These are phyloP conservation scores for Fragaria nilgerrensis DNA, from an alignment of 306 rosid species.

Conservation along the genomic window DNA sequence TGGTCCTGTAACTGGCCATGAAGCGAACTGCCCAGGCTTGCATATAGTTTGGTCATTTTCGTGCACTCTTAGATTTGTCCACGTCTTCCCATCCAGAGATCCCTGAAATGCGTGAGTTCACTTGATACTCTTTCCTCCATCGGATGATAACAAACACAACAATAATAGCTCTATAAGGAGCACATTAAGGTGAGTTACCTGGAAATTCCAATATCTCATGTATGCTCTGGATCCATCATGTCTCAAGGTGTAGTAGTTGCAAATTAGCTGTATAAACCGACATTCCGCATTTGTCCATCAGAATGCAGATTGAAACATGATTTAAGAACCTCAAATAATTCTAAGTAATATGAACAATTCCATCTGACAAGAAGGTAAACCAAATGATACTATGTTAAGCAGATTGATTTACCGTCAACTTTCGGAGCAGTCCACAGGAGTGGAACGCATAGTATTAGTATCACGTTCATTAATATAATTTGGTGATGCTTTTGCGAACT, in stretches of 20 bases:
- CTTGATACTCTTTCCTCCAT: background rate
- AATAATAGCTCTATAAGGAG: background rate
- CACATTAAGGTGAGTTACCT: constrained; percentile 42
- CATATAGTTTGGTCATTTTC: constrained; percentile 75
- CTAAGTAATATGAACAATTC: background rate
- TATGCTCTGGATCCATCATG: constrained; percentile 90
- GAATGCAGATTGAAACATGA: constrained; percentile 1
- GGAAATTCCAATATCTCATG: constrained; percentile 78
- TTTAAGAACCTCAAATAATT: background rate
- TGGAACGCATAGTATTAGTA: background rate
- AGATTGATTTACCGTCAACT: background rate
- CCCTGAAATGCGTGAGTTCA: constrained; percentile 43
- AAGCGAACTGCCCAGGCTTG: constrained; percentile 90
- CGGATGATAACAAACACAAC: no score
- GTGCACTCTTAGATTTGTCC: constrained; percentile 72
- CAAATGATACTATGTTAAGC: background rate
- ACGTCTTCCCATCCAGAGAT: constrained; percentile 76
- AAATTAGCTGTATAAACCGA: constrained; percentile 67
- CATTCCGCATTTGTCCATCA: constrained; percentile 11
- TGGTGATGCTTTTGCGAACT: background rate
- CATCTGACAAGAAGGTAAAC: background rate
- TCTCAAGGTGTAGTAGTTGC: constrained; percentile 83
- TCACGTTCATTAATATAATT: background rate
- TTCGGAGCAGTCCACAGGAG: background rate
- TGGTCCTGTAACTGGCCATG: constrained; percentile 78